Conservation (phyloP, 495 filamentous ascomycete genomes). For the Cairneyella variabilis region DNA sequence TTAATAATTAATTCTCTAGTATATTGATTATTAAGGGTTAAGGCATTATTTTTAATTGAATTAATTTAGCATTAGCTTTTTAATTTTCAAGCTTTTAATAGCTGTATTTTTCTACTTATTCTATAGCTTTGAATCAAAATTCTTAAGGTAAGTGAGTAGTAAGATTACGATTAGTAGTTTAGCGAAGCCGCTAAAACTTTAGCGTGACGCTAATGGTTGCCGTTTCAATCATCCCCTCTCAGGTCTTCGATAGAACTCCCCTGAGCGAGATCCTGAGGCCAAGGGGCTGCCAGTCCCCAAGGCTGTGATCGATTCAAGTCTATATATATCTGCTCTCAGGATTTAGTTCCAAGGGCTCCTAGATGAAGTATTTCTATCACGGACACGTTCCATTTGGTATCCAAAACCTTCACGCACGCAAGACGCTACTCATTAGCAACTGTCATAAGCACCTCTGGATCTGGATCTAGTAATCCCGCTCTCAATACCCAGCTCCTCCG, state of each 20-base stretch:
- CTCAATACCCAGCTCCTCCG: background rate
- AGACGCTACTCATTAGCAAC: background rate
- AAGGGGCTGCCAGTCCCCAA: background rate
- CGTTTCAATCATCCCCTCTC: too few species aligned
- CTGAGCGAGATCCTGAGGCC: background rate
- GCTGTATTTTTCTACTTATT: background rate
- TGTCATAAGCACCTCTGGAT: background rate
- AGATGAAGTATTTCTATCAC: background rate
- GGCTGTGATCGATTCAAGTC: background rate
- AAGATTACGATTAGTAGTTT: too few species aligned
- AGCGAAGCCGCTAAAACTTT: too few species aligned
- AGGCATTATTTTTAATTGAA: too few species aligned
- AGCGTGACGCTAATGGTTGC: too few species aligned
- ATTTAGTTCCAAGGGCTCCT: background rate
- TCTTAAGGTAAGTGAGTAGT: too few species aligned
- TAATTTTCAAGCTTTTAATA: too few species aligned
- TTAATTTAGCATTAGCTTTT: too few species aligned
- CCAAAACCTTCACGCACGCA: background rate
- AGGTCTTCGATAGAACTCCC: too few species aligned
- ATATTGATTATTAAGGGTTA: too few species aligned
- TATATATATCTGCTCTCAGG: background rate
- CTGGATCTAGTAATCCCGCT: background rate
- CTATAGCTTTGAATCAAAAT: too few species aligned
- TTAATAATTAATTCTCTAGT: too few species aligned
- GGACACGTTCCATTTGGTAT: background rate